Base-by-base conservation (phyloP, 306 rosid species). In the Vigna angularis region DNA sequence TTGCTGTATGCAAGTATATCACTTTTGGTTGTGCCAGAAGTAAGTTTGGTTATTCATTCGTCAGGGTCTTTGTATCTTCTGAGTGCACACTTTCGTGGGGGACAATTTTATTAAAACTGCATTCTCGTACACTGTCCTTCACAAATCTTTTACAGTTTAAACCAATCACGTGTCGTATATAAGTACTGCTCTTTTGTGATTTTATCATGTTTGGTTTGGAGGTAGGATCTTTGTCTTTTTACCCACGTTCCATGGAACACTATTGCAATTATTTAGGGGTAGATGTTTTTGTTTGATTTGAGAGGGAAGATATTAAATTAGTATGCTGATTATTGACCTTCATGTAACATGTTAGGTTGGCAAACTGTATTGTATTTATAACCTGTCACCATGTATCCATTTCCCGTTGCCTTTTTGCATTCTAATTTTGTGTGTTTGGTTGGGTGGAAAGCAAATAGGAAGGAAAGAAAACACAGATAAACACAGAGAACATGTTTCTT, bases 1-100 rank as follows among this genome's bases (percentile, higher is more conserved):
- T 91, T 95, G 87, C 89, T 95, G 64, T 95, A 95, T 88, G 99
- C 98, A 34, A 87, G 99, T 53, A 78, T 93, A 81, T 93, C 99
- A 16, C 84, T 70, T 79, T 90, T 91, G 89, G 94, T 95, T 80
- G 96, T 95, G 80, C 98, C 99, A 36, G 90, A 90, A 80, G 99
- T 95, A 85, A 88, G 98, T 86, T 72, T 40, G 36, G 34, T 64
- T 79, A 73, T 74, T 72, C 79, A 55, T 30, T 66, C 26, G 75
- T 66, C 76, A 73, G 59, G 49, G 79, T 32, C 79, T 76, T 79
- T 40, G 24, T 53, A 22, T 69, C 30, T 73, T 79, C 28, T 18
- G 63, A 57, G 20, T 62, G 42, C 50, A 70, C 74, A 26, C 47
- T 75, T 70, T 72, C 14, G 15, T 58, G 38, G 69, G 74, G 8